Conservation (phyloP, 2,329 filamentous ascomycete species). For the Cytospora mali region DNA sequence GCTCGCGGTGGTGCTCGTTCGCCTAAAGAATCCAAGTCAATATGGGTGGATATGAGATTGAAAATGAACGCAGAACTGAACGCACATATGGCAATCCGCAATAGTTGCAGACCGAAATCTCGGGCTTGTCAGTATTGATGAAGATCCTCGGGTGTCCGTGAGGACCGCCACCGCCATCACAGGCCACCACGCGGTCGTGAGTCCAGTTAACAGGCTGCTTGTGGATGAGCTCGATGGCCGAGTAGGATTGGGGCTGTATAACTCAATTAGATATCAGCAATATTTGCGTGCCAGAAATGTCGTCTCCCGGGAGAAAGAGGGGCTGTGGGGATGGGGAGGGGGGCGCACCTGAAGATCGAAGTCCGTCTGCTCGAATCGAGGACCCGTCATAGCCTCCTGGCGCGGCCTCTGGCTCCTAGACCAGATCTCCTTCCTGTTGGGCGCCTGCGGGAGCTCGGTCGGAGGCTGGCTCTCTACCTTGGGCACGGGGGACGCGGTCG, state of each 20-base stretch:
- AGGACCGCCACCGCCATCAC: slow-evolving; percentile 90
- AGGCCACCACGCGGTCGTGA: slow-evolving; percentile 77
- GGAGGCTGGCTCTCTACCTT: slow-evolving; percentile 46
- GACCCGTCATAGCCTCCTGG: slow-evolving; percentile 84
- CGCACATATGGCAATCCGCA: slow-evolving; percentile 92
- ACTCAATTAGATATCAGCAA: not conserved
- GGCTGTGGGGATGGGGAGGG: not conserved
- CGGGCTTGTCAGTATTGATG: slow-evolving; percentile 97
- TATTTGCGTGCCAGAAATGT: no score
- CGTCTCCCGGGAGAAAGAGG: not conserved
- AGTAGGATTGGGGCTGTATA: slow-evolving; percentile 77
- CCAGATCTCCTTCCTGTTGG: slow-evolving; percentile 83
- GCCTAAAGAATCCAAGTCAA: slow-evolving; percentile 58
- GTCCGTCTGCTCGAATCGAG: slow-evolving; percentile 95
- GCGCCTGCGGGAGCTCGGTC: slow-evolving; percentile 71
- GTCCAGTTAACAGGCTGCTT: slow-evolving; percentile 93
- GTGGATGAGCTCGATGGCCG: slow-evolving; percentile 95
- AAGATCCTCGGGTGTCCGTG: slow-evolving; percentile 90
- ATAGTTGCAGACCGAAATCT: slow-evolving; percentile 89
- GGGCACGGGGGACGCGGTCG: slow-evolving; percentile 47
- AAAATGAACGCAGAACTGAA: slow-evolving; percentile 23
- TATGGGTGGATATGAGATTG: not conserved
- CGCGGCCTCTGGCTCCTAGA: slow-evolving; percentile 82
- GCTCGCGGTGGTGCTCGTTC: slow-evolving; percentile 82
- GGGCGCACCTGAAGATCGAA: slow-evolving; percentile 81